Evolutionary conservation across 2,329 filamentous ascomycete species (phyloP), one percentile per base, ranked within the genome.

Genomic region (Cadophora gregata): DNA sequence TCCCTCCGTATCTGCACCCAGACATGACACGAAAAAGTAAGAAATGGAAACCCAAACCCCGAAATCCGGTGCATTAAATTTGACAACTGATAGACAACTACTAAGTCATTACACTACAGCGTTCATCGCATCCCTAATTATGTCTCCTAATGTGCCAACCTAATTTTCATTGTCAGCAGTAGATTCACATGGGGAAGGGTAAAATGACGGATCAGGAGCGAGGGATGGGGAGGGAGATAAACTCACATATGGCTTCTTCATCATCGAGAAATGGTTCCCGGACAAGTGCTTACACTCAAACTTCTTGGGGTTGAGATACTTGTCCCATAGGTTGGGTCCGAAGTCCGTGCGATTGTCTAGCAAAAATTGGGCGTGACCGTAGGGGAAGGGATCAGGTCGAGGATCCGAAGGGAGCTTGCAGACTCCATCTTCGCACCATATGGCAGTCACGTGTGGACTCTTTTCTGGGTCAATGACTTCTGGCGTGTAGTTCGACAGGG

Each of bases 191-290:
- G 21, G 42, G 31, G 14, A 21, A 29, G 25, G 24, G n/a, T n/a
- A n/a, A n/a, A n/a, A 56, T 31, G 29, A 36, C 16, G 7, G 24
- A 29, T n/a, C 24, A 42, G 25, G 7, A 33, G 25, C n/a, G 48
- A 21, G 38, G 21, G 47, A 25, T 1, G 24, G 48, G 12, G 25
- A 27, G 5, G 45, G 60, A 33, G n/a, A 31, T 21, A 36, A n/a
- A 72, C 80, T 80, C 78, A 83, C 82, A 69, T 79, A 75, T 61
- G 80, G 79, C 68, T 87, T 88, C 77, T 90, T 87, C 88, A 93
- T 92, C 89, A 92, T 92, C 24, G 84, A 87, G 79, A 93, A 92
- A 79, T 92, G 90, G 74, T 92, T 90, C 2, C 89, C 90, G 19
- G 86, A 86, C 87, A 91, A 90, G 74, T 90, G 87, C 63, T 83